Evolutionary conservation across 2,329 filamentous ascomycete genomes (phyloP).

Genomic region (Penicillium sp.): DNA sequence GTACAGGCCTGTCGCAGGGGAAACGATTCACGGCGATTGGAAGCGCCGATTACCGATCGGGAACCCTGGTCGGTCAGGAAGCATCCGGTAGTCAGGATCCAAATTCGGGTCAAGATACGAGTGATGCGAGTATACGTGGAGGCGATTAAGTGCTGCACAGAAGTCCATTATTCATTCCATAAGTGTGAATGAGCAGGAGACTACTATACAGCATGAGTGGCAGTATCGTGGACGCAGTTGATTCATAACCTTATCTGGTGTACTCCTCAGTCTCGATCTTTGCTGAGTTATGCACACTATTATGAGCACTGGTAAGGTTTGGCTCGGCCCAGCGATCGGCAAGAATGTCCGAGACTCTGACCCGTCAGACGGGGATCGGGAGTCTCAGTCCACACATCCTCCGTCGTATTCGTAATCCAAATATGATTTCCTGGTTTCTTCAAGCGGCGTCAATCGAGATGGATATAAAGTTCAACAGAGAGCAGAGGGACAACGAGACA

Average conservation of each 20-base stretch:
- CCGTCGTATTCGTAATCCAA: neutral
- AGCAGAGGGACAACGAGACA: too few relatives aligned
- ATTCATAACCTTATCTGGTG: too few relatives aligned
- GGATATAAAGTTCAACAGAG: neutral
- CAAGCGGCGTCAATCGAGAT: neutral
- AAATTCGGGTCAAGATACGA: neutral
- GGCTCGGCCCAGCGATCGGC: constrained; percentile 10
- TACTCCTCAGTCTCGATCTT: too few relatives aligned
- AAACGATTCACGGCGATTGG: neutral
- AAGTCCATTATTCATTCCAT: too few relatives aligned
- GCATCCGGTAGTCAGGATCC: neutral
- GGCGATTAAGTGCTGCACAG: neutral
- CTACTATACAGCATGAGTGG: neutral
- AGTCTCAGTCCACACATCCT: neutral
- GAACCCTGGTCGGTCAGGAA: neutral
- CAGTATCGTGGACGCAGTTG: neutral
- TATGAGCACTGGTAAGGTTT: neutral
- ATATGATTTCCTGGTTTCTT: neutral
- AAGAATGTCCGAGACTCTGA: constrained; percentile 1
- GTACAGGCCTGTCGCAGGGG: neutral
- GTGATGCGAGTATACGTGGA: neutral
- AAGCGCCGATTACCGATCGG: neutral
- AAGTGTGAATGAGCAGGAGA: too few relatives aligned
- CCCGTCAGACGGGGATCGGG: constrained; percentile 9
- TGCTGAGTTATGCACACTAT: neutral